phyloP scores from a whole-genome alignment of 768 basidiomycete species.

The Hydnum rufescens region DNA sequence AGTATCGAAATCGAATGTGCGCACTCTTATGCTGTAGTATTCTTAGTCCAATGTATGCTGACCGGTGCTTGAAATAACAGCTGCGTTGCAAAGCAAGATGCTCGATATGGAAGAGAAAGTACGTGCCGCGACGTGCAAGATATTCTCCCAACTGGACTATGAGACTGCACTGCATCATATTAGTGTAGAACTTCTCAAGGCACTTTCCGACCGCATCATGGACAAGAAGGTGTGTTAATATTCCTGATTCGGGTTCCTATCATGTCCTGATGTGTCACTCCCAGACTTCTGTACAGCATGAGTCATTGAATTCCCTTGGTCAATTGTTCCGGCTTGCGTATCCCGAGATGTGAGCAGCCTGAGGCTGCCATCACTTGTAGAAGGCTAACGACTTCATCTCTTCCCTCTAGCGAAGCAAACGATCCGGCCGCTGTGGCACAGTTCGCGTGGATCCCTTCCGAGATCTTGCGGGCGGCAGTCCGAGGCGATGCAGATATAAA shows the following conservation, averaged over 20 bases:
- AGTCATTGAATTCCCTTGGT: conserved; percentile 60
- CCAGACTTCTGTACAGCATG: conserved; percentile 23
- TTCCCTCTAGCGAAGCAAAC: conserved; percentile 45
- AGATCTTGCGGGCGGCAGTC: conserved; percentile 25
- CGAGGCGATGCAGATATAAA: neutral
- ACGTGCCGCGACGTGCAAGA: conserved; percentile 61
- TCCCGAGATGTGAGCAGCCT: conserved; percentile 61
- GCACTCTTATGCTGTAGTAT: neutral
- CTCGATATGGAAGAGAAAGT: conserved; percentile 84
- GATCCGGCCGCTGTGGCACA: conserved; percentile 52
- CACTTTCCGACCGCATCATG: conserved; percentile 46
- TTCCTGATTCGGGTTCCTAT: neutral
- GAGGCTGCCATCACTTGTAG: neutral
- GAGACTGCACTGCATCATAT: conserved; percentile 78
- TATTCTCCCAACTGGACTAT: conserved; percentile 72
- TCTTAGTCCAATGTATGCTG: neutral
- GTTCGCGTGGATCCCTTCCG: conserved; percentile 85
- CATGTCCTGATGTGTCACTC: conserved; percentile 1
- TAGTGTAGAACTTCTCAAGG: conserved; percentile 36
- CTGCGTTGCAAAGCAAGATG: conserved; percentile 42
- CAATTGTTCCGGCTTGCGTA: conserved; percentile 66
- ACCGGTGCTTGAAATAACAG: conserved; percentile 20
- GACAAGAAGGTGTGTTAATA: conserved; percentile 59
- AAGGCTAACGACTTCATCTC: conserved; percentile 2
- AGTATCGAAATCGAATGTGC: conserved; percentile 56